These are phyloP conservation scores for Piromyces sp. DNA, from an alignment of 192 early-diverging fungal species.

Conservation along the genomic window DNA sequence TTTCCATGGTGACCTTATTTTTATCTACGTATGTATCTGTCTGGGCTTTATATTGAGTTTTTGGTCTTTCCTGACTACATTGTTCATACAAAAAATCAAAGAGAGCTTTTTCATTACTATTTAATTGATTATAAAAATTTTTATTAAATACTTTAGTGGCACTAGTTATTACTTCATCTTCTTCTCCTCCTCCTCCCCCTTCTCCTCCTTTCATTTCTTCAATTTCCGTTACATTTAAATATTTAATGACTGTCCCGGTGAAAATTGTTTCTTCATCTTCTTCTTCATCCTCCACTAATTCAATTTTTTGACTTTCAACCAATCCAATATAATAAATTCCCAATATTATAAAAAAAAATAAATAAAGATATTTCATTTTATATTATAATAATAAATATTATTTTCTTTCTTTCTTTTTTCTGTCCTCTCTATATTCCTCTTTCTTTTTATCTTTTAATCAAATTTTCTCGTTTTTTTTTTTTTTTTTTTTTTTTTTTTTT, in stretches of 20 bases:
- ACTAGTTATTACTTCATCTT: background rate
- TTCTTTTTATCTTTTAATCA: no score
- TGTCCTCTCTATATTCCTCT: no score
- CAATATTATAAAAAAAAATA: background rate
- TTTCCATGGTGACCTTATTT: background rate
- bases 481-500: no score
- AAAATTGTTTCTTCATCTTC: background rate
- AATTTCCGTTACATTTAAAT: background rate
- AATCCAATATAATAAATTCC: background rate
- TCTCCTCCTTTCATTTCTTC: background rate
- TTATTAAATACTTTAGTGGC: background rate
- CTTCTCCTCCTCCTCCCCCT: background rate
- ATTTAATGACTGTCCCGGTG: background rate
- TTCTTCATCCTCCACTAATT: background rate
- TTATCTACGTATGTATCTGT: background rate
- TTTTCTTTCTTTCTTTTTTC: no score
- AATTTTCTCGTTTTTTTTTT: no score
- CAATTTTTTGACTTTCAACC: background rate
- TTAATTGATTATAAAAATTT: background rate
- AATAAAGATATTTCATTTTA: background rate
- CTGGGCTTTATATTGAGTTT: fast-evolving
- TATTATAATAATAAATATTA: no score
- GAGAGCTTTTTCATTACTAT: background rate
- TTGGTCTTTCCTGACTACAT: background rate
- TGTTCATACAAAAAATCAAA: background rate